A percentile compares a stretch with the other conserved stretches of the same genome.
These are phyloP conservation scores for Boeremia lycopersici DNA, from an alignment of 2,329 filamentous ascomycete species.

Conservation along the genomic window DNA sequence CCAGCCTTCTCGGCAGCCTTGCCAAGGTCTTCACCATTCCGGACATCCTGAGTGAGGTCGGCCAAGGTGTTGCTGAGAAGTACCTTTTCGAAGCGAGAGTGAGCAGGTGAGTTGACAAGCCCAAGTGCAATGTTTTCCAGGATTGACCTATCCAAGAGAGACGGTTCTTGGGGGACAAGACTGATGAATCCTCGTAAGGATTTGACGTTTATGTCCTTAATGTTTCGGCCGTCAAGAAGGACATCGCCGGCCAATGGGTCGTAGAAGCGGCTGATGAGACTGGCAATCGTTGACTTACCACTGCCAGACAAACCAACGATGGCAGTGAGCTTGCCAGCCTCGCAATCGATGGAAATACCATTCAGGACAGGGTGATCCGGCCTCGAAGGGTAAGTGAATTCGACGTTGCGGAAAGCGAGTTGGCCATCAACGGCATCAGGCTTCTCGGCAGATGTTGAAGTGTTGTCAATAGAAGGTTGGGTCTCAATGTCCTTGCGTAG, in stretches of 20 bases:
- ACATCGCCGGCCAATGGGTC: conserved; percentile 58
- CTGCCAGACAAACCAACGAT: conserved; percentile 52
- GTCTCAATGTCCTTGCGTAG: conserved; percentile 64
- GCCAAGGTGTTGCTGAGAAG: conserved; percentile 59
- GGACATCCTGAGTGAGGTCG: conserved; percentile 59
- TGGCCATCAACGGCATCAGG: conserved; percentile 53
- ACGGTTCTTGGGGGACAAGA: conserved; percentile 59
- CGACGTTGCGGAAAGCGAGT: conserved; percentile 48
- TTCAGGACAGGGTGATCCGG: conserved; percentile 49
- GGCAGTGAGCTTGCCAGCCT: conserved; percentile 50
- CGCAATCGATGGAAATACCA: conserved; percentile 45
- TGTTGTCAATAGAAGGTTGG: conserved; percentile 47
- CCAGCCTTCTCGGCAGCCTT: conserved; percentile 23
- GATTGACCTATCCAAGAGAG: conserved; percentile 58
- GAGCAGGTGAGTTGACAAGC: conserved; percentile 51
- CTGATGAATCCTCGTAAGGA: conserved; percentile 46
- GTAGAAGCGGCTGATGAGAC: conserved; percentile 48
- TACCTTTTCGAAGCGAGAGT: conserved; percentile 50
- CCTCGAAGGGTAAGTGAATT: conserved; percentile 51
- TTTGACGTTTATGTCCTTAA: conserved; percentile 47
- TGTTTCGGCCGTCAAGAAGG: conserved; percentile 61
- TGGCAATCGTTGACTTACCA: conserved; percentile 51
- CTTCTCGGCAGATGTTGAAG: conserved; percentile 34
- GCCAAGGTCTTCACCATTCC: conserved; percentile 57
- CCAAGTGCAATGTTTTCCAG: conserved; percentile 61